Percentiles rank a stretch among this genome's conserved stretches.
These are phyloP conservation scores for Diophrys sp. DNA, from an alignment of 73 alveolate species.

Conservation along the genomic window DNA sequence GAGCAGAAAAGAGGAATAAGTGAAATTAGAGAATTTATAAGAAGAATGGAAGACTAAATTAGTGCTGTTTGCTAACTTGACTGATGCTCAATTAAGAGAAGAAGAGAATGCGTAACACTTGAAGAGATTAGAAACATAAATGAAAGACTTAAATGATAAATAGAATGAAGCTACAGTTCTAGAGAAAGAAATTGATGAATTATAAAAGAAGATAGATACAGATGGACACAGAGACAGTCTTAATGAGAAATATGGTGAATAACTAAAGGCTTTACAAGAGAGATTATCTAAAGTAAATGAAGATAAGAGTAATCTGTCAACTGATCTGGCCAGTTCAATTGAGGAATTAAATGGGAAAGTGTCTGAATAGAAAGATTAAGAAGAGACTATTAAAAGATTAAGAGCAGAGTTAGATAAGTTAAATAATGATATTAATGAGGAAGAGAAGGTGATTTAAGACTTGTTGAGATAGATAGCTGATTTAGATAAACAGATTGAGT, in stretches of 20 bases:
- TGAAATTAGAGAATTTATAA: conserved; percentile 11
- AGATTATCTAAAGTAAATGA: background rate
- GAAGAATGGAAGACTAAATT: conserved; percentile 30
- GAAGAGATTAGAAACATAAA: conserved; percentile 10
- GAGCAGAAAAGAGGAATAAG: conserved; percentile 14
- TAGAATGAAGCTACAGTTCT: background rate
- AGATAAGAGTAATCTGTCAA: background rate
- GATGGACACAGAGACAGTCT: background rate
- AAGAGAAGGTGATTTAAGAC: conserved; percentile 1
- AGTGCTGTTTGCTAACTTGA: conserved; percentile 3
- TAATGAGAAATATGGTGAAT: background rate
- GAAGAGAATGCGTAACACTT: conserved; percentile 6
- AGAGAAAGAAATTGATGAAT: background rate
- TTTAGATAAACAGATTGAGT: conserved; percentile 19
- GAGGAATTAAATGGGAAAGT: background rate
- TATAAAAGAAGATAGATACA: background rate
- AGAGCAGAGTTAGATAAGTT: background rate
- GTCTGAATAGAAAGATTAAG: background rate
- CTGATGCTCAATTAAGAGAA: conserved; percentile 9
- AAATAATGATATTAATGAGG: background rate
- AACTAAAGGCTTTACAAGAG: background rate
- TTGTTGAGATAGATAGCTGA: conserved; percentile 6
- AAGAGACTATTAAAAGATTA: background rate
- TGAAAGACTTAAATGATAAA: conserved; percentile 4
- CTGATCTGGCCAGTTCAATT: background rate